Evolutionary conservation across 1,284 basidiomycete genomes (phyloP).

Genomic region (Golubevia pallescens): DNA sequence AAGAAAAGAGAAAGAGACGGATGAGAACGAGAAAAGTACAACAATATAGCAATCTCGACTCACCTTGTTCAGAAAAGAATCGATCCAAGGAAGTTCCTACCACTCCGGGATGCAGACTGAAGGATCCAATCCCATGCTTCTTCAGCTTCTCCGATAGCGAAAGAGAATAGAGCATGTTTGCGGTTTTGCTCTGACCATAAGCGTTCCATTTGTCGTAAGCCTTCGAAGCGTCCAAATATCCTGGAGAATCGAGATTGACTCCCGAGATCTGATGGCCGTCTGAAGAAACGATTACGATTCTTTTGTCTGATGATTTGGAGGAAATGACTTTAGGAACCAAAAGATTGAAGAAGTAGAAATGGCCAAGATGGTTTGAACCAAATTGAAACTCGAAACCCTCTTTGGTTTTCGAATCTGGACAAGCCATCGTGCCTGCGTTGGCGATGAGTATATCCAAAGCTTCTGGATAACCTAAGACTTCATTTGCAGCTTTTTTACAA

Average conservation of each 20-base stretch:
- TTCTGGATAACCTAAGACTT: too few species aligned
- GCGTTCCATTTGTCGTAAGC: not conserved
- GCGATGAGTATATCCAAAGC: too few species aligned
- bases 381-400: conserved; percentile 1
- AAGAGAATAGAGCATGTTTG: not conserved
- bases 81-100: too few species aligned
- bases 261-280: not conserved
- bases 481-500: too few species aligned
- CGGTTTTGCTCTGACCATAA: not conserved
- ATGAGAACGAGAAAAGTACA: too few species aligned
- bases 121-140: too few species aligned
- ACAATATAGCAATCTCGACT: too few species aligned
- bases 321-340: not conserved
- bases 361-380: not conserved
- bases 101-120: too few species aligned
- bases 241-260: not conserved
- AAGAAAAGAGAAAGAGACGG: too few species aligned
- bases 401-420: not conserved
- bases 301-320: too few species aligned
- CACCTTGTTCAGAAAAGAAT: too few species aligned
- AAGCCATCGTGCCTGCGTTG: too few species aligned
- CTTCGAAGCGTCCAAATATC: not conserved
- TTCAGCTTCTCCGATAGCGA: not conserved
- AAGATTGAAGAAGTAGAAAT: not conserved
- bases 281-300: not conserved